Percentiles rank a stretch among this genome's conserved stretches.
These are phyloP conservation scores for Zygosaccharomyces rouxii DNA, from an alignment of 805 yeast species.

Conservation along the genomic window DNA sequence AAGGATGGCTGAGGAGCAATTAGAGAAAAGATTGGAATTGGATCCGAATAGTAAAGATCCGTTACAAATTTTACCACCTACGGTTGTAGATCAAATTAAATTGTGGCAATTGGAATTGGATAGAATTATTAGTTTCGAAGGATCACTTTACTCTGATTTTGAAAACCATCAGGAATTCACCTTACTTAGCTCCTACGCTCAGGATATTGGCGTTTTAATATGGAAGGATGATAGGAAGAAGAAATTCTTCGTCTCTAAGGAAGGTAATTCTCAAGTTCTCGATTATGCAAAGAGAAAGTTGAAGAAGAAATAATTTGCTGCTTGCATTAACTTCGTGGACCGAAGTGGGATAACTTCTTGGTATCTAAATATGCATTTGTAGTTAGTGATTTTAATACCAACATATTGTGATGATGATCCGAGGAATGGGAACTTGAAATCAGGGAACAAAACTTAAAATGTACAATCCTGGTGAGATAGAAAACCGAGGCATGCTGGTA, in stretches of 20 bases:
- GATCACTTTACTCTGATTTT: conserved; percentile 85
- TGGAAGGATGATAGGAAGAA: conserved; percentile 74
- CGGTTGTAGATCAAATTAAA: conserved; percentile 93
- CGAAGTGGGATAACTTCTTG: neutral
- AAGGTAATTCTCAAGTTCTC: conserved; percentile 85
- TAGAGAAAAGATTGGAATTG: conserved; percentile 63
- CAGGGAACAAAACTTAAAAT: neutral
- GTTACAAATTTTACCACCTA: conserved; percentile 77
- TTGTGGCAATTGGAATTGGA: conserved; percentile 96
- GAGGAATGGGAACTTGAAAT: neutral
- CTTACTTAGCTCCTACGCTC: conserved; percentile 67
- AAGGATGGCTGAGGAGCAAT: conserved; percentile 61
- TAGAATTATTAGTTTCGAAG: conserved; percentile 80
- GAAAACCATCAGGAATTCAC: conserved; percentile 72
- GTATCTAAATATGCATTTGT: neutral
- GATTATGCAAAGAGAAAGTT: conserved; percentile 70
- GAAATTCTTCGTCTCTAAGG: conserved; percentile 80
- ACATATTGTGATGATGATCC: neutral
- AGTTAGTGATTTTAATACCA: neutral
- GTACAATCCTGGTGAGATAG: neutral
- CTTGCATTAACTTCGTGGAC: neutral
- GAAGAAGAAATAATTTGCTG: conserved; percentile 11
- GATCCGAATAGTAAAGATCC: conserved; percentile 45
- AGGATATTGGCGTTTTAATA: conserved; percentile 84
- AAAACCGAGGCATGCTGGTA: too few relatives aligned